These are phyloP conservation scores for Trichosporon faecale DNA, from an alignment of 1,284 basidiomycete genomes.

Conservation along the genomic window DNA sequence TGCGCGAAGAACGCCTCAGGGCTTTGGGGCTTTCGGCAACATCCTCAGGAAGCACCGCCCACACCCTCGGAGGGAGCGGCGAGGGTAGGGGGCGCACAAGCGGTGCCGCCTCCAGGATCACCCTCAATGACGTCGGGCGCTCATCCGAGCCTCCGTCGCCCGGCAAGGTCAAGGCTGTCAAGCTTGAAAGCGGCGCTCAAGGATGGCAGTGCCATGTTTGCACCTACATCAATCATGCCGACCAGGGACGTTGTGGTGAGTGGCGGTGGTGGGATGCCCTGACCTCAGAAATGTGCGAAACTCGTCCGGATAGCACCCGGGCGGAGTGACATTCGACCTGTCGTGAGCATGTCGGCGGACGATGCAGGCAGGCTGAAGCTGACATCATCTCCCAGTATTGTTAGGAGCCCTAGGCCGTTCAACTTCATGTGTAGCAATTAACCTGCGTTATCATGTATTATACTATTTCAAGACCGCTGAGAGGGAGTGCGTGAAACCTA, in stretches of 20 bases:
- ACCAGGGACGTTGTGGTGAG: slow-evolving; percentile 43
- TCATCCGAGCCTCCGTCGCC: background rate
- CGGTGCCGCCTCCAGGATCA: background rate
- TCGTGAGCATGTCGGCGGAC: background rate
- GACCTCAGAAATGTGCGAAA: slow-evolving; percentile 8
- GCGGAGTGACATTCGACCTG: background rate
- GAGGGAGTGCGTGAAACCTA: background rate
- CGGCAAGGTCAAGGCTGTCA: background rate
- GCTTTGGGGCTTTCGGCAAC: slow-evolving; percentile 26
- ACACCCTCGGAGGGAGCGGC: slow-evolving; percentile 9
- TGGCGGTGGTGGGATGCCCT: slow-evolving; percentile 1
- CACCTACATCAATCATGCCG: slow-evolving; percentile 36
- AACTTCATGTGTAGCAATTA: background rate
- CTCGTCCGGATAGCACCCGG: slow-evolving; percentile 13
- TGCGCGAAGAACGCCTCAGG: slow-evolving; percentile 28
- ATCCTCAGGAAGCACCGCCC: background rate
- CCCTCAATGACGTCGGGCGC: background rate
- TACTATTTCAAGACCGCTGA: background rate
- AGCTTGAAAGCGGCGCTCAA: slow-evolving; percentile 9
- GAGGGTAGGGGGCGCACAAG: background rate
- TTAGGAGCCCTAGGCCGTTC: background rate
- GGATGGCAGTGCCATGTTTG: slow-evolving; percentile 33
- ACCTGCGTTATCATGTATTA: background rate
- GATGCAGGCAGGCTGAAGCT: background rate
- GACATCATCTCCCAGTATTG: background rate